Conservation (phyloP, 805 yeast genomes). For the Saturnispora saitoi region DNA sequence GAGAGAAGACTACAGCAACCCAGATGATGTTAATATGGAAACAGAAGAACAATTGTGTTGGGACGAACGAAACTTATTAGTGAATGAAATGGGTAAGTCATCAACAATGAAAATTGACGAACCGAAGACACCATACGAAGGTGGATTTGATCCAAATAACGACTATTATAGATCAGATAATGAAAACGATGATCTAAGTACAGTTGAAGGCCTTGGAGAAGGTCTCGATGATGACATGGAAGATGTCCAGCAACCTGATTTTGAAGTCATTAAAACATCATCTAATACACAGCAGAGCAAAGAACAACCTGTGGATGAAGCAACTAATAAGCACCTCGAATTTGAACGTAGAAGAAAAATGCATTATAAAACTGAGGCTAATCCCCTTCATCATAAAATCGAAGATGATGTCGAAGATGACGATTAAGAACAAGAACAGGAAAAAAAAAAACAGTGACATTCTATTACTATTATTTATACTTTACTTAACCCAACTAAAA, state of each 20-base stretch:
- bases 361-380: conserved; percentile 9
- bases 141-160: conserved; percentile 74
- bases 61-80: conserved; percentile 72
- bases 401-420: conserved; percentile 15
- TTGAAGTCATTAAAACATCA: not conserved
- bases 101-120: conserved; percentile 83
- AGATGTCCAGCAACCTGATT: not conserved
- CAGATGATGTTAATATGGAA: not conserved
- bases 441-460: not conserved
- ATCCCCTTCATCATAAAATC: conserved; percentile 4
- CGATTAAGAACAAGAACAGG: conserved; percentile 25
- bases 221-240: conserved; percentile 24
- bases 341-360: conserved; percentile 6
- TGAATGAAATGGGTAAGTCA: conserved; percentile 64
- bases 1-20: not conserved
- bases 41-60: conserved; percentile 52
- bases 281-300: not conserved
- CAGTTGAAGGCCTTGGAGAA: conserved; percentile 27
- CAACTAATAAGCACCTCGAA: not conserved
- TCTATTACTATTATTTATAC: not conserved
- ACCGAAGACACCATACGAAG: conserved; percentile 93
- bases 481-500: conserved; percentile 4
- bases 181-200: conserved; percentile 37
- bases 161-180: conserved; percentile 69
- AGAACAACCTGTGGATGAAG: not conserved